Conservation (phyloP, 2,329 filamentous ascomycete species). For the Aspergillus puulaauensis region DNA sequence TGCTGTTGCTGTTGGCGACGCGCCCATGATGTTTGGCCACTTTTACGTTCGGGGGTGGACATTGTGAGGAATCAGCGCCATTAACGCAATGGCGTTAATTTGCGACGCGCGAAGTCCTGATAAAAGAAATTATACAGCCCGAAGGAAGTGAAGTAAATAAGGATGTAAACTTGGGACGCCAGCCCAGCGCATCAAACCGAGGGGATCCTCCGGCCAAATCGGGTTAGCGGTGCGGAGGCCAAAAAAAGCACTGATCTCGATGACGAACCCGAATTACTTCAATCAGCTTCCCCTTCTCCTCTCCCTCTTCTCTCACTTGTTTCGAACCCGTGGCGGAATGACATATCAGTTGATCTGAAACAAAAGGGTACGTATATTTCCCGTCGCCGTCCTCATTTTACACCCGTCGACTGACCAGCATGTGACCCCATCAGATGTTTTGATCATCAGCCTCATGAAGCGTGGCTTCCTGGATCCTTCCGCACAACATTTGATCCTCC, state of each 20-base stretch:
- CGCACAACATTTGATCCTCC: not conserved
- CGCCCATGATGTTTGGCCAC: slow-evolving; percentile 27
- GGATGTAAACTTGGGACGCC: not conserved
- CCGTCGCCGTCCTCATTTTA: not conserved
- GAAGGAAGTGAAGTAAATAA: not conserved
- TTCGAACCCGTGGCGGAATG: not conserved
- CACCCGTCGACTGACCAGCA: slow-evolving; percentile 13
- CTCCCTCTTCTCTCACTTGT: not conserved
- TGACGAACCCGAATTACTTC: slow-evolving; percentile 1
- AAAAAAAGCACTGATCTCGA: slow-evolving; percentile 1
- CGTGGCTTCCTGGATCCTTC: slow-evolving; percentile 6
- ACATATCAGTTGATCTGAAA: slow-evolving; percentile 7
- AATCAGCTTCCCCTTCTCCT: not conserved
- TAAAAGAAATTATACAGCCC: not conserved
- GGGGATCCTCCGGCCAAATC: slow-evolving; percentile 9
- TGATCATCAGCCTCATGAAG: slow-evolving; percentile 9
- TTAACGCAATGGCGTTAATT: slow-evolving; percentile 9
- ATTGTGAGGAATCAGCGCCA: slow-evolving; percentile 24
- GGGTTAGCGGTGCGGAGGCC: slow-evolving; percentile 22
- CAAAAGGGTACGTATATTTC: not conserved
- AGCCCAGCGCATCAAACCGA: not conserved
- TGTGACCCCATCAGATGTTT: slow-evolving; percentile 21
- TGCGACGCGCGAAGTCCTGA: slow-evolving; percentile 1
- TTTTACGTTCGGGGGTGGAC: slow-evolving; percentile 32
- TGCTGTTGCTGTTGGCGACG: slow-evolving; percentile 30